phyloP scores from a whole-genome alignment of 352 stramenopile species.

The Phytophthora uliginosa region DNA sequence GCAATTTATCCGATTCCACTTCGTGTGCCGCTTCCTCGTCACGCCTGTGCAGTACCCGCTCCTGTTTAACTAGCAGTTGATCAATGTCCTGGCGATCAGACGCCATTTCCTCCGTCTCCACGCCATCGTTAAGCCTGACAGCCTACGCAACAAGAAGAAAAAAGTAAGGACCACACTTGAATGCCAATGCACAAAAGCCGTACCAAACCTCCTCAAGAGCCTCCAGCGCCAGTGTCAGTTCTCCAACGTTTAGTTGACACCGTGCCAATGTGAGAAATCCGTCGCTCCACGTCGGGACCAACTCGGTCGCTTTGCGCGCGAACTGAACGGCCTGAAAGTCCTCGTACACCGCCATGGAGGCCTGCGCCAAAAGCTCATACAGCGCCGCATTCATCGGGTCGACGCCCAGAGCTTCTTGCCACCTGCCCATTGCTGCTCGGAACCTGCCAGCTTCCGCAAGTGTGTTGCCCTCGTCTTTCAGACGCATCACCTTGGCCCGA shows the following conservation, averaged over 20 bases:
- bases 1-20: slow-evolving; percentile 54
- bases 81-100: slow-evolving; percentile 63
- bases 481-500: slow-evolving; percentile 57
- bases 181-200: neutral
- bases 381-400: slow-evolving; percentile 59
- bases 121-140: slow-evolving; percentile 46
- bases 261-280: slow-evolving; percentile 75
- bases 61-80: slow-evolving; percentile 46
- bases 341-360: slow-evolving; percentile 71
- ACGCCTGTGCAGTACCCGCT: slow-evolving; percentile 46
- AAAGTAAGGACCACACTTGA: neutral
- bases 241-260: slow-evolving; percentile 85
- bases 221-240: slow-evolving; percentile 67
- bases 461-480: slow-evolving; percentile 84
- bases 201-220: slow-evolving; percentile 61
- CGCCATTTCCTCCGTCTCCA: slow-evolving; percentile 53
- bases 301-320: slow-evolving; percentile 60
- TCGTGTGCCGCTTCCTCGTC: slow-evolving; percentile 52
- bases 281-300: slow-evolving; percentile 71
- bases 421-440: slow-evolving; percentile 70
- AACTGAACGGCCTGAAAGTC: slow-evolving; percentile 86
- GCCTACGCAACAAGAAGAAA: slow-evolving; percentile 43
- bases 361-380: slow-evolving; percentile 81
- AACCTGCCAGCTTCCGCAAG: slow-evolving; percentile 78
- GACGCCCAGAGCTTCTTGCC: slow-evolving; percentile 64